phyloP scores from a whole-genome alignment of 352 stramenopile species.

The Pythium aphanidermatum region DNA sequence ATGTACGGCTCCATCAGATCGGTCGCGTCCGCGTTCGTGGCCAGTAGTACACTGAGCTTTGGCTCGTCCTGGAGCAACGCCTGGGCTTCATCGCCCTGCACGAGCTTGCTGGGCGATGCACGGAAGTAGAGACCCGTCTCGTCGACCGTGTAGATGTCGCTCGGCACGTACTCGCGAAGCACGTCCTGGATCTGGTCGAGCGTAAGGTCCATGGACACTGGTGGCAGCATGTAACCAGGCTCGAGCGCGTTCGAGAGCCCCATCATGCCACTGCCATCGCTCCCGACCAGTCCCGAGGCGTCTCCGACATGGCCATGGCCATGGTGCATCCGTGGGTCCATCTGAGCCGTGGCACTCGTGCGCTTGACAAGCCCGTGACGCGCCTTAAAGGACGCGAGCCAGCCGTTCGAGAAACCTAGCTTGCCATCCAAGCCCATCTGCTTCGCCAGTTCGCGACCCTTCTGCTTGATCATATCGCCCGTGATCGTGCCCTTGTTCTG shows the following conservation, averaged over 20 bases:
- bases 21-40: conserved; percentile 62
- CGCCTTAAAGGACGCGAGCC: conserved; percentile 81
- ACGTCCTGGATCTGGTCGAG: conserved; percentile 84
- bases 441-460: conserved; percentile 73
- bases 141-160: conserved; percentile 83
- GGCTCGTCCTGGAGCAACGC: conserved; percentile 66
- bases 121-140: conserved; percentile 84
- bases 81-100: conserved; percentile 77
- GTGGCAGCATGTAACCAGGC: conserved; percentile 71
- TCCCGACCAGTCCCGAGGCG: conserved; percentile 29
- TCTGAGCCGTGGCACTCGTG: conserved; percentile 12
- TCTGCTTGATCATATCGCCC: conserved; percentile 86
- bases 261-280: conserved; percentile 34
- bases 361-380: conserved; percentile 79
- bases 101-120: conserved; percentile 78
- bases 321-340: conserved; percentile 21
- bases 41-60: conserved; percentile 67
- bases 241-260: conserved; percentile 40
- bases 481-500: conserved; percentile 87
- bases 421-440: conserved; percentile 81
- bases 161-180: conserved; percentile 72
- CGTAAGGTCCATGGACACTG: conserved; percentile 73
- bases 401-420: conserved; percentile 82
- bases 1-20: conserved; percentile 86
- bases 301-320: conserved; percentile 1